Conservation (phyloP, 345 rosid species). For the Camelina sativa region DNA sequence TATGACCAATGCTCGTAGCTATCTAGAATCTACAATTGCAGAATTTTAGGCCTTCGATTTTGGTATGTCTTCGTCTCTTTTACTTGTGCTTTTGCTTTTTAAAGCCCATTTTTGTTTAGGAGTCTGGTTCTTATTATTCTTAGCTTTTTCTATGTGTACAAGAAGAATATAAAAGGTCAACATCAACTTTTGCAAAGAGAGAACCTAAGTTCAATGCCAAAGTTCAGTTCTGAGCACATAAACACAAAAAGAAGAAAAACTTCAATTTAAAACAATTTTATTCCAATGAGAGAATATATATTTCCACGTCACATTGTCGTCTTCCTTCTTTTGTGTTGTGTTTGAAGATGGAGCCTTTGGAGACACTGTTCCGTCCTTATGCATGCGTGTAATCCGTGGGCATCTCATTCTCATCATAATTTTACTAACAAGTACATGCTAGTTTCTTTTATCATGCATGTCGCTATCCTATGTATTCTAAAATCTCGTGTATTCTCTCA, state of each 20-base stretch:
- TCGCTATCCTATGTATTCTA: slow-evolving; percentile 4
- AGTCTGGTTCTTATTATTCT: slow-evolving; percentile 16
- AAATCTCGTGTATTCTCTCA: neutral
- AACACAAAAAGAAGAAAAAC: slow-evolving; percentile 36
- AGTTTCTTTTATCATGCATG: slow-evolving; percentile 18
- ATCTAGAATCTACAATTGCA: slow-evolving; percentile 39
- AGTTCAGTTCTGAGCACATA: slow-evolving; percentile 29
- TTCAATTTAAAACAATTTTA: neutral
- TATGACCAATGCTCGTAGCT: slow-evolving; percentile 18
- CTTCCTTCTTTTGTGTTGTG: slow-evolving; percentile 10
- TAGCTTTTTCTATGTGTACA: slow-evolving; percentile 29
- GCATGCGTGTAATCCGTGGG: slow-evolving; percentile 30
- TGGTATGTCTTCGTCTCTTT: slow-evolving; percentile 36
- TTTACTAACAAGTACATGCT: neutral
- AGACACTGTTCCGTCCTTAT: slow-evolving; percentile 36
- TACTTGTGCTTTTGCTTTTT: slow-evolving; percentile 33
- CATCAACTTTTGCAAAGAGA: slow-evolving; percentile 36
- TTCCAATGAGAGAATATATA: slow-evolving; percentile 11
- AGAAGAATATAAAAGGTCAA: slow-evolving; percentile 38
- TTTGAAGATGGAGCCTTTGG: slow-evolving; percentile 27
- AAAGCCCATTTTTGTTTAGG: slow-evolving; percentile 32
- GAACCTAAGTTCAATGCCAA: slow-evolving; percentile 16
- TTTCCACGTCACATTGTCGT: slow-evolving; percentile 17
- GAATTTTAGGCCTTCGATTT: slow-evolving; percentile 44
- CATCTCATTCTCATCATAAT: slow-evolving; percentile 32